Base-by-base conservation (phyloP, 2,329 filamentous ascomycete species). In the Trichoderma atroviride region DNA sequence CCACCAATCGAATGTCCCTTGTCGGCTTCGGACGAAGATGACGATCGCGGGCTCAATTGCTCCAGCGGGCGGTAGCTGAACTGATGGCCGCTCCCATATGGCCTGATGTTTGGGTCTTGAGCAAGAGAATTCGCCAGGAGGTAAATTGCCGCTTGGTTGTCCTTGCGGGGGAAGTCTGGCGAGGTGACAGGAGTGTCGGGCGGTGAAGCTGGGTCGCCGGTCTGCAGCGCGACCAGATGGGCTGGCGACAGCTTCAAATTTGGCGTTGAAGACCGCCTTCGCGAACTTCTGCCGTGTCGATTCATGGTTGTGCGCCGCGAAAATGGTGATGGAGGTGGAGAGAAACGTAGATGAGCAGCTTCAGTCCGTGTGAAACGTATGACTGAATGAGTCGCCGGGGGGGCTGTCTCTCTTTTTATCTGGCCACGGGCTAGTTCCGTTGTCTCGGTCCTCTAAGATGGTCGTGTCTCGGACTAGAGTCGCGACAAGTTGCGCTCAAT, bases 181-280 rank as follows among this genome's bases (percentile, higher is more conserved):
- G 79, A 78, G 43, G 79, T 77, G 52, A 81, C 83, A 63, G 83
- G 83, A 52, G 83, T 84, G 61, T 83, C 81, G 52, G 83, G 83
- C 71, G 83, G 83, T 74, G 83, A 85, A 68, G 83, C 81, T 65
- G 82, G 83, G 69, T 81, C 79, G 72, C 77, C 75, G 75, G 76
- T 74, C 47, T 65, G 69, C 69, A 62, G 40, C 57, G 73, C 68
- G 22, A 64, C 68, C 59, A 70, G 53, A 74, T 75, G 73, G 43
- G 78, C 76, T 69, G 75, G 76, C 69, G 72, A 74, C 68, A 78
- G 72, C 71, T 80, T 79, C 73, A 83, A 78, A 70, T 81, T 80
- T 66, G 82, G 82, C 71, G 82, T 83, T 52, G 80, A 76, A 68
- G 81, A 80, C 72, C 80, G 80, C 75, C 77, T 76, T 74, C 77